phyloP scores from a whole-genome alignment of 805 yeast species.

The Torulaspora quercuum region DNA sequence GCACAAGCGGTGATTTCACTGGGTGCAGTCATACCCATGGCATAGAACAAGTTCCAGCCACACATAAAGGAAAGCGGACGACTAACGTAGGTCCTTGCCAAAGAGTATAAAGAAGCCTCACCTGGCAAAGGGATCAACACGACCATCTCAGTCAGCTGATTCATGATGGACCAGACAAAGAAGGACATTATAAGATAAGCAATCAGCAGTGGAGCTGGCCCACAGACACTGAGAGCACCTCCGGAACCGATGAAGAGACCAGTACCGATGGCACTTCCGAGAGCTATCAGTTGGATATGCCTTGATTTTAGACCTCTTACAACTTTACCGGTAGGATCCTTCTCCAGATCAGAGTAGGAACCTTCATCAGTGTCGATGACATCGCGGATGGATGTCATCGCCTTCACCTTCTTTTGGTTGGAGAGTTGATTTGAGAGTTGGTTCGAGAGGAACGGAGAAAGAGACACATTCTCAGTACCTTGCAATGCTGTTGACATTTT shows the following conservation, averaged over 20 bases:
- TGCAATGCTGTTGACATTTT: no score
- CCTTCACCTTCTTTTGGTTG: no score
- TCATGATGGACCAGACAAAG: slow-evolving; percentile 46
- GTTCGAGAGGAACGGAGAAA: no score
- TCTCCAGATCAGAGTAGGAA: slow-evolving; percentile 1
- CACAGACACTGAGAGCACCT: slow-evolving; percentile 53
- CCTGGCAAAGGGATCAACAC: slow-evolving; percentile 56
- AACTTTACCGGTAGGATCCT: slow-evolving; percentile 7
- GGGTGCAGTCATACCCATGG: slow-evolving; percentile 46
- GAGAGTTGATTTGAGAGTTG: no score
- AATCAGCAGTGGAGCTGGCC: slow-evolving; percentile 59
- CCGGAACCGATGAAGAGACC: no score
- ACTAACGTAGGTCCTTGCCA: slow-evolving; percentile 15
- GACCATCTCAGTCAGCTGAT: slow-evolving; percentile 59
- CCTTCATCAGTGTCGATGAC: slow-evolving; percentile 1
- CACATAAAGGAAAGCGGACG: no score
- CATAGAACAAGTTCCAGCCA: slow-evolving; percentile 51
- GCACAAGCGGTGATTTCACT: slow-evolving; percentile 47
- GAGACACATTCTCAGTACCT: no score
- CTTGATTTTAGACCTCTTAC: slow-evolving; percentile 16
- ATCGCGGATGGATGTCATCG: slow-evolving; percentile 1
- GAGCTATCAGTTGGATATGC: slow-evolving; percentile 14
- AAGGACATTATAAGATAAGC: slow-evolving; percentile 61
- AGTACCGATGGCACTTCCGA: no score
- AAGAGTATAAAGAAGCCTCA: slow-evolving; percentile 40